These are phyloP conservation scores for Cercospora canescens DNA, from an alignment of 2,329 filamentous ascomycete species.

Conservation along the genomic window DNA sequence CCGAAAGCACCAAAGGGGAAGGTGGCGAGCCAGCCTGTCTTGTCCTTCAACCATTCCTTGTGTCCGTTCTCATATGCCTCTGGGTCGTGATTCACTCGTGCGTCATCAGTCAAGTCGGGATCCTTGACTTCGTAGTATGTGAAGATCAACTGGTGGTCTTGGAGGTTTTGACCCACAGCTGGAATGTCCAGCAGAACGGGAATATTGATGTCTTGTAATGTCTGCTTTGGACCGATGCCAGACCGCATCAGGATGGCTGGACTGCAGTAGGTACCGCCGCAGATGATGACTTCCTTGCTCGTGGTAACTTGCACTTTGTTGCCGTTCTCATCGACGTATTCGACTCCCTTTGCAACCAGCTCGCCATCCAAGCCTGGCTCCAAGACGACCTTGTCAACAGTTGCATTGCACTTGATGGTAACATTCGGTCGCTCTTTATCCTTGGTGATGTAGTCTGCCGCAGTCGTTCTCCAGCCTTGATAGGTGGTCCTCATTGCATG, in stretches of 20 bases:
- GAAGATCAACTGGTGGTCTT: conserved; percentile 45
- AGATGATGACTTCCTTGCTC: conserved; percentile 32
- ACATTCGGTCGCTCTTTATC: conserved; percentile 46
- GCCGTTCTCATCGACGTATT: conserved; percentile 44
- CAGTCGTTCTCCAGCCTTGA: conserved; percentile 54
- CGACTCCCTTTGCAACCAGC: conserved; percentile 46
- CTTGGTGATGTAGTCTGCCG: conserved; percentile 54
- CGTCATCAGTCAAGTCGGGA: conserved; percentile 56
- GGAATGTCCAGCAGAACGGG: conserved; percentile 48
- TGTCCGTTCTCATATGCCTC: conserved; percentile 54
- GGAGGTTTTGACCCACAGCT: conserved; percentile 52
- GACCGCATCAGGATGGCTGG: conserved; percentile 58
- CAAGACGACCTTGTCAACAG: conserved; percentile 64
- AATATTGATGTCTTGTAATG: conserved; percentile 46
- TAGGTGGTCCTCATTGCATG: conserved; percentile 56
- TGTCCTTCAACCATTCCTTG: conserved; percentile 58
- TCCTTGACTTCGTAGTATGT: conserved; percentile 61
- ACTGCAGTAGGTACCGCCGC: conserved; percentile 53
- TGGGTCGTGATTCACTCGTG: conserved; percentile 55
- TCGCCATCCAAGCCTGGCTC: conserved; percentile 55
- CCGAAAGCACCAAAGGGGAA: conserved; percentile 66
- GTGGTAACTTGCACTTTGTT: conserved; percentile 39
- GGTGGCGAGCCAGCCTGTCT: conserved; percentile 58
- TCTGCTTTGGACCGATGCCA: conserved; percentile 51
- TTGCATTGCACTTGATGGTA: conserved; percentile 40